Evolutionary conservation across 768 basidiomycete genomes (phyloP), one percentile per base, ranked within the genome.

Genomic region (Tremella fuciformis): DNA sequence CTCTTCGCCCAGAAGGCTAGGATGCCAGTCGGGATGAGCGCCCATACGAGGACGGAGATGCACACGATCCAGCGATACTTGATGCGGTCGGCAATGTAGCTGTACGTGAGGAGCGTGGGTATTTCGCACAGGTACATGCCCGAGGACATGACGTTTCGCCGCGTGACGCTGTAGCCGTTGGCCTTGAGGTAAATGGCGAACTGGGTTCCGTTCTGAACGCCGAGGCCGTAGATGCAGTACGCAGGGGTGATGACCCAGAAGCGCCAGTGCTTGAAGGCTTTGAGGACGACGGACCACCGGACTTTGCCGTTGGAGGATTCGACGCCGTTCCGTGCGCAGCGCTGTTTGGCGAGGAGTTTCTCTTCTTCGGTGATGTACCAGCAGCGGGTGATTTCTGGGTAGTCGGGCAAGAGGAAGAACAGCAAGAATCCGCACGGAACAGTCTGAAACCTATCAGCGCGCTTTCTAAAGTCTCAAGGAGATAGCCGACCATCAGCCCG

Each of bases 351-450:
- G 8, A 67, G 47, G 19, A 44, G 41, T 22, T 58, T 56, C 40
- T 67, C 66, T 13, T 40, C 62, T 49, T 67, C 66, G 37, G 63
- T 67, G 38, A 67, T 15, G 29, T 64, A 67, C 59, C 62, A 67
- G 19, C 40, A 41, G 29, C 50, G 50, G 34, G 37, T 50, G 24
- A 50, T 61, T 15, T 48, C 15, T 3, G 66, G 66, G 48, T 58
- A 64, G 44, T 67, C 63, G 15, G 66, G 66, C 6, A 67, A 46
- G 34, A 67, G 53, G 44, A 64, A 67, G 53, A 37, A 67, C 16
- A 64, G 37, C 6, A 48, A 46, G 19, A 64, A 49, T 7, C 24
- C 59, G 25, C 52, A 44, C 13, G 62, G 62, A 25, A 64, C 15
- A 16, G 44, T 38, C 62, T 62, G 22, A 2, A 4, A 22, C 2